These are phyloP conservation scores for Macrophomina phaseolina DNA, from an alignment of 2,329 filamentous ascomycete species.

Conservation along the genomic window DNA sequence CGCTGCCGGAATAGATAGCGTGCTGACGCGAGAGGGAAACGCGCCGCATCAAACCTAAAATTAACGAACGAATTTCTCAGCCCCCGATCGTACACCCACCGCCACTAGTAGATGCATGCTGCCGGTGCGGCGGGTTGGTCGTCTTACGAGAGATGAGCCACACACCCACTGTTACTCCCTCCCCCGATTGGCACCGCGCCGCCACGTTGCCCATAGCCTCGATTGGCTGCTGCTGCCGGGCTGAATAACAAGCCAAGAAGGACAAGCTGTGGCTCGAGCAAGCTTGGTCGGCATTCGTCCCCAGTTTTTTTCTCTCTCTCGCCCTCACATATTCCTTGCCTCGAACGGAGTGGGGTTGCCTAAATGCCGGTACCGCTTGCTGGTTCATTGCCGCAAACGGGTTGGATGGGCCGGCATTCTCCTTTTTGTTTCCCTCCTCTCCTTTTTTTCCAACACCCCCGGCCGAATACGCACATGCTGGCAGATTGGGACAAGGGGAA, in stretches of 20 bases:
- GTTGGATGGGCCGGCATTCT: too few relatives aligned
- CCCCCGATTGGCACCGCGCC: not conserved
- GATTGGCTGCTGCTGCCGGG: not conserved
- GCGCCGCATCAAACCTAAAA: not conserved
- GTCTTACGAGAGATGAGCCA: not conserved
- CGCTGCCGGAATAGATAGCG: not conserved
- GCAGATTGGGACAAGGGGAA: too few relatives aligned
- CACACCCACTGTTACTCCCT: not conserved
- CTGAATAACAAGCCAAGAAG: not conserved
- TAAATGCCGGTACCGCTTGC: too few relatives aligned
- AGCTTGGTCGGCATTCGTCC: not conserved
- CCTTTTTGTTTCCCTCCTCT: too few relatives aligned
- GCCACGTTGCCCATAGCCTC: too few relatives aligned
- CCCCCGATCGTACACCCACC: too few relatives aligned
- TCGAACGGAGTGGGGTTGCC: too few relatives aligned
- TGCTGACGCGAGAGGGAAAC: not conserved
- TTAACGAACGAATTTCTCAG: not conserved
- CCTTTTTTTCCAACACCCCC: too few relatives aligned
- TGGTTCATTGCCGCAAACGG: too few relatives aligned
- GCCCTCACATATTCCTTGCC: not conserved
- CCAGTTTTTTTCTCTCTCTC: not conserved
- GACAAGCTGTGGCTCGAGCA: conserved; percentile 5
- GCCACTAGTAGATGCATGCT: too few relatives aligned
- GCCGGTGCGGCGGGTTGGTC: too few relatives aligned
- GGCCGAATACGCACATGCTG: too few relatives aligned